These are phyloP conservation scores for Rubia peregrina DNA, from an alignment of 305 asterid genomes.

Conservation along the genomic window DNA sequence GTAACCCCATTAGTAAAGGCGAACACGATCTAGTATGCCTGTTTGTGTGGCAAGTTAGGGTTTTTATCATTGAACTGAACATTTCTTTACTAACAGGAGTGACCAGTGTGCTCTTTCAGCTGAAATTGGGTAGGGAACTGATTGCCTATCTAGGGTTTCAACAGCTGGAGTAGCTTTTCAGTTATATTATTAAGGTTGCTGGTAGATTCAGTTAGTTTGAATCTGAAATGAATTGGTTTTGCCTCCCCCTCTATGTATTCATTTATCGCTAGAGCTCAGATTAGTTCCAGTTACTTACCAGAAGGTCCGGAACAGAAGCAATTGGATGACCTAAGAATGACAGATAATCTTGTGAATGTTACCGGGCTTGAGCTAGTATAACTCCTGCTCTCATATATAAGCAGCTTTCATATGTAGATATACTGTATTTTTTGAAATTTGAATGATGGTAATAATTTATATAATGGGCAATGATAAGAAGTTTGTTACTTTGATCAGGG, in stretches of 20 bases:
- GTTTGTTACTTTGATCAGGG: background rate
- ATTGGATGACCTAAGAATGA: background rate
- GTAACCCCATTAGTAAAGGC: background rate
- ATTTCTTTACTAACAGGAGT: background rate
- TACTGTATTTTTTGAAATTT: background rate
- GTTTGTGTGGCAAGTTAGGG: background rate
- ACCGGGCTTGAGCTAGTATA: background rate
- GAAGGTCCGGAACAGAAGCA: background rate
- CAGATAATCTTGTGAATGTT: background rate
- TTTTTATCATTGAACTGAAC: background rate
- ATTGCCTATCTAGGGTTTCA: background rate
- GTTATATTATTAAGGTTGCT: background rate
- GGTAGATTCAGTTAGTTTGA: background rate
- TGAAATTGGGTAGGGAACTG: constrained; percentile 12
- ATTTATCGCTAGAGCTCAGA: background rate
- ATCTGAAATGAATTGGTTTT: background rate
- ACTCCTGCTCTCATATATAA: background rate
- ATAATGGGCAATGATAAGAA: background rate
- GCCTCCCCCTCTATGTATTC: background rate
- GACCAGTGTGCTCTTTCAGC: background rate
- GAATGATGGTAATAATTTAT: background rate
- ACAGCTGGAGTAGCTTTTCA: background rate
- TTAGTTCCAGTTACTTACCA: background rate
- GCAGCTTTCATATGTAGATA: background rate
- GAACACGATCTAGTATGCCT: background rate